These are phyloP conservation scores for Candolleomyces aberdarensis DNA, from an alignment of 768 basidiomycete genomes.

Conservation along the genomic window DNA sequence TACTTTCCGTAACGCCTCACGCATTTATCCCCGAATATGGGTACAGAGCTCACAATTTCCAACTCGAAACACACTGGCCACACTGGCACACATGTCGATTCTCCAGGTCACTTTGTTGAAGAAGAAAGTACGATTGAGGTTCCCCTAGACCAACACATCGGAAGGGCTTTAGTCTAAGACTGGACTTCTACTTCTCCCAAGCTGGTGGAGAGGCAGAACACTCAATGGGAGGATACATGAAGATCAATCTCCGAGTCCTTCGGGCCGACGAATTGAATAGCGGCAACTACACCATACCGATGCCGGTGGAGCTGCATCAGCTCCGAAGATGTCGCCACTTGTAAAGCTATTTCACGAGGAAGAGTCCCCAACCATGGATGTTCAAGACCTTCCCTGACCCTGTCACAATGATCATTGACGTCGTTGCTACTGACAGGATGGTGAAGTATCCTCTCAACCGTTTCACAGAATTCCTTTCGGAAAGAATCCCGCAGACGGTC, in stretches of 20 bases:
- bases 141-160: slow-evolving; percentile 48
- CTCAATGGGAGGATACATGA: slow-evolving; percentile 60
- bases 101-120: slow-evolving; percentile 68
- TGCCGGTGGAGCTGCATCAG: no score
- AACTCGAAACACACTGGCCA: slow-evolving; percentile 59
- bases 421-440: no score
- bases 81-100: slow-evolving; percentile 78
- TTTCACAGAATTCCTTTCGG: no score
- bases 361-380: slow-evolving; percentile 42
- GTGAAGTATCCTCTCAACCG: no score
- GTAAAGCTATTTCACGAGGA: slow-evolving; percentile 33
- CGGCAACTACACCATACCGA: no score
- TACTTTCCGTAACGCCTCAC: slow-evolving; percentile 35
- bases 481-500: no score
- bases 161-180: slow-evolving; percentile 55
- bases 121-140: slow-evolving; percentile 57
- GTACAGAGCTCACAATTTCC: slow-evolving; percentile 48
- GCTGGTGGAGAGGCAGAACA: slow-evolving; percentile 34
- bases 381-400: slow-evolving; percentile 48
- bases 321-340: no score
- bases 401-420: no score
- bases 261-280: no score
- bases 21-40: slow-evolving; percentile 43
- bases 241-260: no score
- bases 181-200: slow-evolving; percentile 28